Conservation (phyloP, 2,329 filamentous ascomycete species). For the Lasiodiplodia citricola region DNA sequence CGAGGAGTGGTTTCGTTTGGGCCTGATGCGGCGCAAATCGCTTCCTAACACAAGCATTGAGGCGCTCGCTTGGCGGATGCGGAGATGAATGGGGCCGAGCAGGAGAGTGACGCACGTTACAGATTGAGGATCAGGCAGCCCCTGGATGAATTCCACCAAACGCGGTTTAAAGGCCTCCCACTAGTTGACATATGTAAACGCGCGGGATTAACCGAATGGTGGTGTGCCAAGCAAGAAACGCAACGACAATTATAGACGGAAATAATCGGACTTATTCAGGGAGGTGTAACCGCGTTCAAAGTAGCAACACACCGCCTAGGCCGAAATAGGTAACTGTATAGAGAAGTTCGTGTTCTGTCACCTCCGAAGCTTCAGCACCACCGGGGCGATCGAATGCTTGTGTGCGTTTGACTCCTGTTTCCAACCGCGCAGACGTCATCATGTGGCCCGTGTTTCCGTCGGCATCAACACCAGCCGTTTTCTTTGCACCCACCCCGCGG, state of each 20-base stretch:
- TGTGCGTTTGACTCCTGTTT: background rate
- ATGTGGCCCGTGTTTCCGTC: background rate
- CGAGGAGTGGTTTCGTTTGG: constrained; percentile 12
- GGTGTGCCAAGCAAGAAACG: background rate
- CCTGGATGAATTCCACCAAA: background rate
- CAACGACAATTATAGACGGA: background rate
- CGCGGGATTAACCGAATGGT: background rate
- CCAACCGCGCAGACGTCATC: background rate
- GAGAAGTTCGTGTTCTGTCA: background rate
- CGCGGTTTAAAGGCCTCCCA: background rate
- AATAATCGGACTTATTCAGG: background rate
- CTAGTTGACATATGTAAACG: background rate
- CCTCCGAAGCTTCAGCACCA: background rate
- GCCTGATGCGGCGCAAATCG: background rate
- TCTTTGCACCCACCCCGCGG: background rate
- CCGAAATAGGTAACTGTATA: background rate
- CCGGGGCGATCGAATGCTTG: background rate
- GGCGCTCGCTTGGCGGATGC: constrained; percentile 1
- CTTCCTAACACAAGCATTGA: constrained; percentile 18
- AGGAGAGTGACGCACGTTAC: constrained; percentile 1
- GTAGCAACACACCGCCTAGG: background rate
- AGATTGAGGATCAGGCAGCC: background rate
- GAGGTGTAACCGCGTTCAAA: background rate
- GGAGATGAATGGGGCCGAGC: background rate
- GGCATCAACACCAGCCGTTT: background rate